phyloP scores from a whole-genome alignment of 2,329 filamentous ascomycete species.

The Fusarium odoratissimum region DNA sequence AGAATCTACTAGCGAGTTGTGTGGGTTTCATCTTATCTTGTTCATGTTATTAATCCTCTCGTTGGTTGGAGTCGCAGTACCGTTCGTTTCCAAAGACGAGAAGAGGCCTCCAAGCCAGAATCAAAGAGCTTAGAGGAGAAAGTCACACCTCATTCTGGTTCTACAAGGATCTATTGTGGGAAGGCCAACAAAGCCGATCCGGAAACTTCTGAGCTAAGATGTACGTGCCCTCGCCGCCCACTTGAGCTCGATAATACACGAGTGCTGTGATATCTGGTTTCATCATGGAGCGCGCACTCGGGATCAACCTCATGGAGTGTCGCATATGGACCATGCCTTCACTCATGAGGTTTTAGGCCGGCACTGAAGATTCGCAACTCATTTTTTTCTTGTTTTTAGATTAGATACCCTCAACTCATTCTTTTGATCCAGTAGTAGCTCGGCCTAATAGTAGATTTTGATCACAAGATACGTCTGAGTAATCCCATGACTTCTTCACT shows the following conservation, averaged over 20 bases:
- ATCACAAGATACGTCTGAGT: neutral
- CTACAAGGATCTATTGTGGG: neutral
- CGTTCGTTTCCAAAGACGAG: neutral
- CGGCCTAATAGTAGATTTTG: neutral
- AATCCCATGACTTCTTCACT: neutral
- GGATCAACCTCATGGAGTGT: neutral
- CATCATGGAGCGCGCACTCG: neutral
- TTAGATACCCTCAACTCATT: neutral
- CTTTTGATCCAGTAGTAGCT: neutral
- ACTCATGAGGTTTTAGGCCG: neutral
- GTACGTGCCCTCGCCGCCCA: neutral
- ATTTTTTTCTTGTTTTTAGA: neutral
- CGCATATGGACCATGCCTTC: neutral
- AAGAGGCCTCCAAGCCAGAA: neutral
- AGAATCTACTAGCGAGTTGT: neutral
- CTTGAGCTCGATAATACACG: neutral
- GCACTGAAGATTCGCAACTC: neutral
- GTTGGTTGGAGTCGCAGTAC: rapidly evolving
- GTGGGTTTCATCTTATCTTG: rapidly evolving
- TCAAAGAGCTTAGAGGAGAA: neutral
- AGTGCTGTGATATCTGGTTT: neutral
- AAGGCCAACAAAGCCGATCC: neutral
- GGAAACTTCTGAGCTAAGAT: neutral
- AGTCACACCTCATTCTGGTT: neutral
- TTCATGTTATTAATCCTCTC: rapidly evolving